Conservation (phyloP, 2,329 filamentous ascomycete species). For the Didymella pinodella region DNA sequence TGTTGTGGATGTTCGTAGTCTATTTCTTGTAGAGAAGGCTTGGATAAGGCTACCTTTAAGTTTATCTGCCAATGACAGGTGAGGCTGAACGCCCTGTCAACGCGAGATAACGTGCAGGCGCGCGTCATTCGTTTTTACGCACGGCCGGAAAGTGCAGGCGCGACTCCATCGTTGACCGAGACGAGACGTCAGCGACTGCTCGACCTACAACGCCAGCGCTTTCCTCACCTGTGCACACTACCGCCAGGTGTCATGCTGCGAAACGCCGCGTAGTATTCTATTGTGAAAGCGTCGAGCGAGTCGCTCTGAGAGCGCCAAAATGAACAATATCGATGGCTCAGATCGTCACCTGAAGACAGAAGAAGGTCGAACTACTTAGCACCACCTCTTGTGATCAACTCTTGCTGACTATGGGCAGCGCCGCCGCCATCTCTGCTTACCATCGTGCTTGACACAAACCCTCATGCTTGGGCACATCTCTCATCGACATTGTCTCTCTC, state of each 20-base stretch:
- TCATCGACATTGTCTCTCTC: constrained; percentile 78
- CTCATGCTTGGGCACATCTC: constrained; percentile 88
- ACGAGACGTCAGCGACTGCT: constrained; percentile 8
- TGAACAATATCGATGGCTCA: constrained; percentile 72
- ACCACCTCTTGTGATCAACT: not conserved
- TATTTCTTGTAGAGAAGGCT: not conserved
- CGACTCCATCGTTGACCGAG: constrained; percentile 5
- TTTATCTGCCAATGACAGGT: not conserved
- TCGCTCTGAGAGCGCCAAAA: constrained; percentile 41
- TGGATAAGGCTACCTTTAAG: not conserved
- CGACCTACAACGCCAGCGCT: not conserved
- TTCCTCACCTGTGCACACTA: not conserved
- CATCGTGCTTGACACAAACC: constrained; percentile 95
- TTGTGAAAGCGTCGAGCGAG: not conserved
- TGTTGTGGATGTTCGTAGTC: not conserved
- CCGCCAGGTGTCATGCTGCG: not conserved
- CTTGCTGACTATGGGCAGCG: constrained; percentile 48
- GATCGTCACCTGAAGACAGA: constrained; percentile 54
- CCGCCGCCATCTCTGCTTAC: constrained; percentile 82
- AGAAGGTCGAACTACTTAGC: constrained; percentile 35
- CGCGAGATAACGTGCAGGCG: constrained; percentile 10
- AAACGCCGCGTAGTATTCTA: not conserved
- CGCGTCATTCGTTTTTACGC: constrained; percentile 14
- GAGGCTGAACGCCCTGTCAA: not conserved
- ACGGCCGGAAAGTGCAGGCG: constrained; percentile 16